phyloP scores from a whole-genome alignment of 2,329 filamentous ascomycete genomes.

The Tolypocladium pustulatum region DNA sequence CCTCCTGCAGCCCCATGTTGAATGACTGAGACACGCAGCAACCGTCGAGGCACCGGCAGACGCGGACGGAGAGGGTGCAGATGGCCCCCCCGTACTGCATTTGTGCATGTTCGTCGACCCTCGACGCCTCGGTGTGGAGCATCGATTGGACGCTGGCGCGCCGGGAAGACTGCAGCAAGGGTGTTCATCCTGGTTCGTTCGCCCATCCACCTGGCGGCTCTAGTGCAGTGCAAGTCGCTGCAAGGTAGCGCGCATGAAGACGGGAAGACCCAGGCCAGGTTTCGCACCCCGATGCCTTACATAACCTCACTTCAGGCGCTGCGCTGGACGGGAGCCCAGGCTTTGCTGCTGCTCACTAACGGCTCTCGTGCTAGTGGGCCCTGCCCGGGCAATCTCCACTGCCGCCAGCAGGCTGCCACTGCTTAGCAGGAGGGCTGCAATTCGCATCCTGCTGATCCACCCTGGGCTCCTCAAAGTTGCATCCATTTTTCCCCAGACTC shows the following conservation, averaged over 20 bases:
- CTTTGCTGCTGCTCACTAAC: neutral
- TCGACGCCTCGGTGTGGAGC: neutral
- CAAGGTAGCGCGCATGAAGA: neutral
- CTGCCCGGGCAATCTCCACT: neutral
- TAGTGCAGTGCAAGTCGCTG: neutral
- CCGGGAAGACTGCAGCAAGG: neutral
- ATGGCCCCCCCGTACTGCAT: neutral
- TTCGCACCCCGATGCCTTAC: neutral
- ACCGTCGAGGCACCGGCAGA: neutral
- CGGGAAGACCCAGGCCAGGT: neutral
- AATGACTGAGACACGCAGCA: neutral
- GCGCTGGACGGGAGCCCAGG: neutral
- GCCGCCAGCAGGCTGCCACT: neutral
- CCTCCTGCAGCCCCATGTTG: neutral
- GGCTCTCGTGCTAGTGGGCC: neutral
- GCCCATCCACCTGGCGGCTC: neutral
- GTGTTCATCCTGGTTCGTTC: neutral
- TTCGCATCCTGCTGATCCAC: slow-evolving; percentile 16
- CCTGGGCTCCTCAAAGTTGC: slow-evolving; percentile 8
- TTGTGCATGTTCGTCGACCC: neutral
- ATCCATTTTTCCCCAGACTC: slow-evolving; percentile 5
- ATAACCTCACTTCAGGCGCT: neutral
- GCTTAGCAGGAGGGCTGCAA: neutral
- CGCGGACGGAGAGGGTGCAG: neutral
- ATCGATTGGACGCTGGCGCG: neutral